A percentile compares a stretch with the other conserved stretches of the same genome.
Evolutionary conservation across 257 asterid genomes (phyloP).

Genomic region (Plantago elongata): DNA sequence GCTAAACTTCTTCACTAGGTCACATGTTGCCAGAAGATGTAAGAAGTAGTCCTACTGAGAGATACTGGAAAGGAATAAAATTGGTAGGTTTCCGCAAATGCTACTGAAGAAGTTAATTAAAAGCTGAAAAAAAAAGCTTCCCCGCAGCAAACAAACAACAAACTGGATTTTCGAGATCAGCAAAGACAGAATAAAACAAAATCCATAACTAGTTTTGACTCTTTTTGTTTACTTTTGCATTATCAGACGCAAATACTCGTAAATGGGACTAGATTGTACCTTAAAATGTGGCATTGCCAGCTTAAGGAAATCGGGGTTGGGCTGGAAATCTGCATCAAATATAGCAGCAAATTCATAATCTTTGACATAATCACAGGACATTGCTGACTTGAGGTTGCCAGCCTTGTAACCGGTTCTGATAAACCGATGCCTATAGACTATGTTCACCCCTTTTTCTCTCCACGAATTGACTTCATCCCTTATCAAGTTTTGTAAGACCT

Average conservation of each 20-base stretch:
- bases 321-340: slow-evolving; percentile 61
- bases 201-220: too few species aligned
- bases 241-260: background rate
- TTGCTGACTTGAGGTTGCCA: slow-evolving; percentile 59
- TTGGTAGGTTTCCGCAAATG: too few species aligned
- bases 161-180: too few species aligned
- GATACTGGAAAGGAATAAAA: too few species aligned
- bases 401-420: slow-evolving; percentile 61
- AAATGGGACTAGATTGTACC: slow-evolving; percentile 20
- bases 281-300: slow-evolving; percentile 49
- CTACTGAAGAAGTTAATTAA: too few species aligned
- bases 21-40: background rate
- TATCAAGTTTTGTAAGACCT: slow-evolving; percentile 32
- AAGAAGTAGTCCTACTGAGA: background rate
- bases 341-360: slow-evolving; percentile 59
- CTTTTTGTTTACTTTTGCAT: too few species aligned
- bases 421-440: slow-evolving; percentile 49
- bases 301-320: slow-evolving; percentile 47
- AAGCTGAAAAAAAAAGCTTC: too few species aligned
- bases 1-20: background rate
- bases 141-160: too few species aligned
- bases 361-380: slow-evolving; percentile 53
- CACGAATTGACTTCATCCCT: slow-evolving; percentile 52
- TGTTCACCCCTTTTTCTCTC: slow-evolving; percentile 55
- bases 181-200: too few species aligned